A percentile compares a stretch with the other conserved stretches of the same genome.
These are phyloP conservation scores for Trichoderma atroviride DNA, from an alignment of 2,329 filamentous ascomycete genomes.

Conservation along the genomic window DNA sequence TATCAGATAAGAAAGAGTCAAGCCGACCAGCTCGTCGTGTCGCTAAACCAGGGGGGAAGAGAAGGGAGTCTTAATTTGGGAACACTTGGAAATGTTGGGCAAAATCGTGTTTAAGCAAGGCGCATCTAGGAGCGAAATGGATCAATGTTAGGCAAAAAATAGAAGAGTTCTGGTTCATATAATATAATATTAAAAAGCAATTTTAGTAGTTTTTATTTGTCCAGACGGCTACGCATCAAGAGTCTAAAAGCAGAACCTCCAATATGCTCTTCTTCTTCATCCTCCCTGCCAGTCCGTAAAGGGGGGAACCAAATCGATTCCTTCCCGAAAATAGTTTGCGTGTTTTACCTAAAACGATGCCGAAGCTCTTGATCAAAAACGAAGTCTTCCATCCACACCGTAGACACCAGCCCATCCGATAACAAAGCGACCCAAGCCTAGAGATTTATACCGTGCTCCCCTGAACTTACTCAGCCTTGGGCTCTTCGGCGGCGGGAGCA, in stretches of 20 bases:
- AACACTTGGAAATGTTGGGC: neutral
- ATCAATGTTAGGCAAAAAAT: constrained; percentile 13
- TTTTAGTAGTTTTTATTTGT: constrained; percentile 58
- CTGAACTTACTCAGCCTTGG: constrained; percentile 65
- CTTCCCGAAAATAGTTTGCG: constrained; percentile 44
- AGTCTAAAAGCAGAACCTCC: constrained; percentile 59
- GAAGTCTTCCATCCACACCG: constrained; percentile 64
- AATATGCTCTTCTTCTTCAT: constrained; percentile 52
- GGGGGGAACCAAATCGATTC: constrained; percentile 40
- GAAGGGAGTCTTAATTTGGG: neutral
- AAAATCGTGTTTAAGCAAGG: neutral
- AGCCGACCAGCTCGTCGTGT: constrained; percentile 28
- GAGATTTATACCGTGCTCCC: constrained; percentile 34
- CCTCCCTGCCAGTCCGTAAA: constrained; percentile 45
- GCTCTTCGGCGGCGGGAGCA: constrained; percentile 62
- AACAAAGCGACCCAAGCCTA: constrained; percentile 40
- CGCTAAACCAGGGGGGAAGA: no score
- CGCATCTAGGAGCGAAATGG: constrained; percentile 36
- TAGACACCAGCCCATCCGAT: constrained; percentile 62
- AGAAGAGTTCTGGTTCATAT: constrained; percentile 31
- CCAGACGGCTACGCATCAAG: constrained; percentile 58
- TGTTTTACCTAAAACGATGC: constrained; percentile 51
- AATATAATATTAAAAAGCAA: constrained; percentile 43
- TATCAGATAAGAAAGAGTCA: constrained; percentile 29
- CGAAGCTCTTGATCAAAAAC: constrained; percentile 53